Conservation (phyloP, 345 rosid genomes). For the Citrus trifoliata region DNA sequence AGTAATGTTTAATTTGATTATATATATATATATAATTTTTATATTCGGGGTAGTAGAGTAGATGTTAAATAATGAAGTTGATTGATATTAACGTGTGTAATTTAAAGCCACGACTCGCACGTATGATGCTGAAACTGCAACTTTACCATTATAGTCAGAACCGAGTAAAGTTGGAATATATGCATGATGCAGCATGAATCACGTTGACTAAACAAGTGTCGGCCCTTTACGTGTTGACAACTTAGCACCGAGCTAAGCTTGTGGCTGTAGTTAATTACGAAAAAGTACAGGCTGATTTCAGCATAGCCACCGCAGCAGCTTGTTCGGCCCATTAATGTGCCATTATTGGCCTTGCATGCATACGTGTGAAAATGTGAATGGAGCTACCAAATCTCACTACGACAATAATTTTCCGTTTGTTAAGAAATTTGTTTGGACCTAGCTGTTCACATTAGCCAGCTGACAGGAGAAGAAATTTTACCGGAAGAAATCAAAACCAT, state of each 20-base stretch:
- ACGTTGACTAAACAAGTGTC: not conserved
- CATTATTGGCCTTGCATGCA: not conserved
- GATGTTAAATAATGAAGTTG: no score
- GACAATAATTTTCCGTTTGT: not conserved
- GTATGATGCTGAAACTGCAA: no score
- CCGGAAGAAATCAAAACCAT: no score
- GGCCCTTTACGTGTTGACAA: conserved; percentile 1
- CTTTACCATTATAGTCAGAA: not conserved
- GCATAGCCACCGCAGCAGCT: not conserved
- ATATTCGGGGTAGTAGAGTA: no score
- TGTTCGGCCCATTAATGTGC: not conserved
- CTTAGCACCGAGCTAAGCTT: no score
- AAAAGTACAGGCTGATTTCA: not conserved
- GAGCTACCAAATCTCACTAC: no score
- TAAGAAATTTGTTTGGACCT: not conserved
- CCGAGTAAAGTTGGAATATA: not conserved
- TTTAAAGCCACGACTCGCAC: no score
- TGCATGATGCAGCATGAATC: not conserved
- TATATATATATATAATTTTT: no score
- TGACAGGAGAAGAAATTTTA: no score
- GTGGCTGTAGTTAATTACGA: not conserved
- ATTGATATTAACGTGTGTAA: no score
- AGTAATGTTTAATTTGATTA: no score
- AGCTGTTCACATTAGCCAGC: not conserved
- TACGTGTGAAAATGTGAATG: not conserved